A percentile compares a stretch with the other conserved stretches of the same genome.
Conservation (phyloP, 345 rosid genomes). For the Noccaea caerulescens region DNA sequence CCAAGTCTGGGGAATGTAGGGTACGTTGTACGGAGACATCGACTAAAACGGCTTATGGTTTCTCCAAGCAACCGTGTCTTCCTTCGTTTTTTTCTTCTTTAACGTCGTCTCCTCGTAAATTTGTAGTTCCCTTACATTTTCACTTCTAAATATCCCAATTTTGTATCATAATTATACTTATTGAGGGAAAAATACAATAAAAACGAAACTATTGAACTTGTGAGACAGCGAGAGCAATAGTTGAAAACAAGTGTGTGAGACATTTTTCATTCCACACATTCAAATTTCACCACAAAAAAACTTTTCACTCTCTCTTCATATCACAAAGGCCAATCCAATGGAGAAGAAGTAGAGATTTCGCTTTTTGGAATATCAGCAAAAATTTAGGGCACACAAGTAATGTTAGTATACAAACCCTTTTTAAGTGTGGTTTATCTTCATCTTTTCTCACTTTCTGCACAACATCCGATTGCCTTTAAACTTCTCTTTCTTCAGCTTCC, state of each 20-base stretch:
- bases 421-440: neutral
- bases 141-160: slow-evolving; percentile 1
- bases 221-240: neutral
- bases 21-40: neutral
- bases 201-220: neutral
- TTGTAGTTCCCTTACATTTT: neutral
- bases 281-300: neutral
- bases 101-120: slow-evolving; percentile 12
- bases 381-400: slow-evolving; percentile 18
- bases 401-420: neutral
- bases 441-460: slow-evolving; percentile 39
- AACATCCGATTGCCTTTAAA: slow-evolving; percentile 33
- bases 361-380: slow-evolving; percentile 28
- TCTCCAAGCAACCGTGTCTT: neutral
- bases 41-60: slow-evolving; percentile 8
- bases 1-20: neutral
- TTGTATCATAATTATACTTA: neutral
- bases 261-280: slow-evolving; percentile 22
- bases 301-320: neutral
- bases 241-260: neutral
- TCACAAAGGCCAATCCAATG: slow-evolving; percentile 7
- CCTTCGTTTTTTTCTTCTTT: neutral
- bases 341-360: neutral
- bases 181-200: neutral
- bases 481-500: slow-evolving; percentile 24